Percentiles rank a stretch among this genome's conserved stretches.
phyloP scores from a whole-genome alignment of 2,329 filamentous ascomycete genomes.

The Claviceps spartinae region DNA sequence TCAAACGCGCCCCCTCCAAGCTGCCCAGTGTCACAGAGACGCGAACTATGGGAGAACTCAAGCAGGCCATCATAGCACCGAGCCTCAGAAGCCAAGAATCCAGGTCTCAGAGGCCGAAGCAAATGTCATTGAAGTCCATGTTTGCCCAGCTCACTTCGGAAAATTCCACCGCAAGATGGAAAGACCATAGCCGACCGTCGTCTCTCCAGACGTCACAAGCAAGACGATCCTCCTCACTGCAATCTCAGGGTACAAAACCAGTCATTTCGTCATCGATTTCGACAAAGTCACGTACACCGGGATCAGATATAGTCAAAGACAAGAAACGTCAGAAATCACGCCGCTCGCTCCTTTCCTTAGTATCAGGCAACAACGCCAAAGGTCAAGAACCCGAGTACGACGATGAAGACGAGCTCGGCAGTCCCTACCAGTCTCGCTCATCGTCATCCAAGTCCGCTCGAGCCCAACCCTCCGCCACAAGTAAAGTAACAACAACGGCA shows the following conservation, averaged over 20 bases:
- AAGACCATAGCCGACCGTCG: background rate
- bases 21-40: background rate
- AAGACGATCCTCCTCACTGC: background rate
- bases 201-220: background rate
- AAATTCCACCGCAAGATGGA: background rate
- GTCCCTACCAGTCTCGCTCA: slow-evolving; percentile 1
- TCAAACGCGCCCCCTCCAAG: background rate
- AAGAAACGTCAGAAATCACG: slow-evolving; percentile 2
- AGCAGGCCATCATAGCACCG: slow-evolving; percentile 6
- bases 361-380: background rate
- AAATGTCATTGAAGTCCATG: background rate
- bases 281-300: background rate
- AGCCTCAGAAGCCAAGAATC: background rate
- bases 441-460: slow-evolving; percentile 9
- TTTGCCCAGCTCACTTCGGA: background rate
- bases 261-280: background rate
- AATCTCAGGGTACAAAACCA: background rate
- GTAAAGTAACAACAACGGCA: slow-evolving; percentile 9
- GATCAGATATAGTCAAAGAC: background rate
- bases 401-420: slow-evolving; percentile 4
- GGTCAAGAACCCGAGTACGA: background rate
- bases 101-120: background rate
- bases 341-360: slow-evolving; percentile 1
- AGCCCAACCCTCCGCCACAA: slow-evolving; percentile 3
- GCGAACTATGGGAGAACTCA: slow-evolving; percentile 6